A percentile compares a stretch with the other conserved stretches of the same genome.
Conservation (phyloP, 2,329 filamentous ascomycete genomes). For the Trichoderma sp. region DNA sequence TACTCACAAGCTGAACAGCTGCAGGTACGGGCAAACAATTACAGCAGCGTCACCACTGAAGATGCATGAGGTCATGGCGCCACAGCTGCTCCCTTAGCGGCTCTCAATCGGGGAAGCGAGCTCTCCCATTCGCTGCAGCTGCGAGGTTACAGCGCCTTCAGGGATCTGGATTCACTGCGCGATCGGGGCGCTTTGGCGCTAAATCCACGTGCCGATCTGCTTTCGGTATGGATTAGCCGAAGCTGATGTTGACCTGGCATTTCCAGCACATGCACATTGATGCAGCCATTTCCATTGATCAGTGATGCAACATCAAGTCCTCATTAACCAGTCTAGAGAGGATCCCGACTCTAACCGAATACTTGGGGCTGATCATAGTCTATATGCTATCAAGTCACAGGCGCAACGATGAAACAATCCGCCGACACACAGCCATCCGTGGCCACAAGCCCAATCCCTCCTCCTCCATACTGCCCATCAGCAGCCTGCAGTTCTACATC, state of each 20-base stretch:
- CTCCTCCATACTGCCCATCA: constrained; percentile 22
- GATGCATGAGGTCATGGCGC: constrained; percentile 28
- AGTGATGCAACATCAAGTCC: too few relatives aligned
- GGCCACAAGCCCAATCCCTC: constrained; percentile 27
- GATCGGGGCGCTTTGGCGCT: constrained; percentile 10
- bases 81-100: constrained; percentile 16
- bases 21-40: constrained; percentile 3
- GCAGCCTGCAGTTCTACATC: constrained; percentile 1
- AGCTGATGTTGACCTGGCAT: too few relatives aligned
- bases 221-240: too few relatives aligned
- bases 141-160: constrained; percentile 2
- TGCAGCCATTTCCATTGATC: too few relatives aligned
- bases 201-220: background rate
- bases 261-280: background rate
- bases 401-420: constrained; percentile 3
- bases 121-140: constrained; percentile 2
- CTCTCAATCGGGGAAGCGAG: constrained; percentile 3
- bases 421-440: constrained; percentile 28
- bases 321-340: too few relatives aligned
- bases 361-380: too few relatives aligned
- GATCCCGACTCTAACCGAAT: too few relatives aligned
- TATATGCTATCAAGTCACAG: background rate
- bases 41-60: background rate
- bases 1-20: constrained; percentile 13
- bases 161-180: constrained; percentile 2